Evolutionary conservation across 768 basidiomycete species (phyloP).

Genomic region (Lentinus tigrinus): DNA sequence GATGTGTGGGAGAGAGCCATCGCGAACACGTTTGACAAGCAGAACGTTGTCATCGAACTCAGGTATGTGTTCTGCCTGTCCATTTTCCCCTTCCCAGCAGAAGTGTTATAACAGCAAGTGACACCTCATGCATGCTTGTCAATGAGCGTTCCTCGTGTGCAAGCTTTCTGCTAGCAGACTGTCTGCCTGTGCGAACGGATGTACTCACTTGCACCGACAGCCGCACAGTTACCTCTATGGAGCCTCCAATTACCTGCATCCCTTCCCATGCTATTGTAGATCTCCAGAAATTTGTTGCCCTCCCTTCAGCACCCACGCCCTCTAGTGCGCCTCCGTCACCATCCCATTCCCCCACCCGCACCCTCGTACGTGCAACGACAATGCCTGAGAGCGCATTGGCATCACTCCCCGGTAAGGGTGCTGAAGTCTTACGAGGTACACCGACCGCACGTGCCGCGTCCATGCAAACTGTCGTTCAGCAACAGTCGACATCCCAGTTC

Average conservation of each 20-base stretch:
- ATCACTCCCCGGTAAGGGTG: conserved; percentile 17
- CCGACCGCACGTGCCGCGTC: conserved; percentile 16
- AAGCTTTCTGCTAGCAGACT: too few relatives aligned
- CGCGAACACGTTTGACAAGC: conserved; percentile 43
- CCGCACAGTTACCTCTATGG: not conserved
- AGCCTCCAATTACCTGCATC: conserved; percentile 43
- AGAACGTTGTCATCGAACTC: conserved; percentile 51
- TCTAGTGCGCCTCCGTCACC: conserved; percentile 25
- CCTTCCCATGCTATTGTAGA: conserved; percentile 43
- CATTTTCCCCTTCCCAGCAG: too few relatives aligned
- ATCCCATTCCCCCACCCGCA: conserved; percentile 11
- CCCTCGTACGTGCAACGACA: conserved; percentile 22
- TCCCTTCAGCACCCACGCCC: conserved; percentile 39
- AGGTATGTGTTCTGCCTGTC: conserved; percentile 39
- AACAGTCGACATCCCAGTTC: conserved; percentile 25
- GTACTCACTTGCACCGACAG: not conserved
- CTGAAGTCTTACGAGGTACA: conserved; percentile 3
- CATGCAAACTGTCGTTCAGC: conserved; percentile 15
- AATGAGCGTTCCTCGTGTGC: too few relatives aligned
- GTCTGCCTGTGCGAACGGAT: not conserved
- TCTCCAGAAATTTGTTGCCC: conserved; percentile 42
- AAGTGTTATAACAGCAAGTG: too few relatives aligned
- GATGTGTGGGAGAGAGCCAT: conserved; percentile 49
- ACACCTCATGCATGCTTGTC: too few relatives aligned
- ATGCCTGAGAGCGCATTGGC: conserved; percentile 17